Evolutionary conservation across 768 basidiomycete genomes (phyloP), one percentile per base, ranked within the genome.

Genomic region (Phlebiopsis flavidoalba): DNA sequence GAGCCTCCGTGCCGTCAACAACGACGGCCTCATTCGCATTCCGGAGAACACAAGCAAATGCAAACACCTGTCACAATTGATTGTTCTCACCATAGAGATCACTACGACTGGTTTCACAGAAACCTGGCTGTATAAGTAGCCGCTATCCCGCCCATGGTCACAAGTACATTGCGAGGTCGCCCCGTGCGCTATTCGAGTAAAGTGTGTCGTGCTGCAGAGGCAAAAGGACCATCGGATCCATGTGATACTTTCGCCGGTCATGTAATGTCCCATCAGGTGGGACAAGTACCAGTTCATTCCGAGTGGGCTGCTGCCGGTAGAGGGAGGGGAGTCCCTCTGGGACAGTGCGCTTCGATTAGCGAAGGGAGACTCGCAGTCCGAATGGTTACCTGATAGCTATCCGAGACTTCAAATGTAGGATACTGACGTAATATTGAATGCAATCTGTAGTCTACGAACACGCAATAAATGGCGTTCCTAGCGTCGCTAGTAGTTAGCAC

Each of bases 281-380:
- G n/a, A n/a, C 52, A n/a, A 2, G 15, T 36, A 21, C 56, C 36
- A 24, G 58, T 8, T 45, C 55, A 8, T 57, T 56, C 31, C 35
- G 69, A 70, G 36, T 70, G 69, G 69, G 59, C 58, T 6, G 54
- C 55, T 8, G 64, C 64, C 26, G 64, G 64, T 12, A 55, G 65
- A 14, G 62, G n/a, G 67, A 4, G 63, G 62, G 2, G 50, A 55
- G 12, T 59, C 55, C 35, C 31, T 70, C 21, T 70, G 69, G 69
- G 59, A 66, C 19, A 49, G 24, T 11, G 69, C 69, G 0, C 54
- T 53, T 1, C 36, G 53, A 37, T 52, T 52, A 14, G 52, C 37
- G 14, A 22, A 8, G 22, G 19, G 22, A 12, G 36, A 55, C 36
- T 21, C 19, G 24, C 35, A 45, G 31, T 8, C 19, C n/a, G 11